A percentile compares a stretch with the other conserved stretches of the same genome.
These are phyloP conservation scores for Coemansia sp. DNA, from an alignment of 192 early-diverging fungal genomes.

Conservation along the genomic window DNA sequence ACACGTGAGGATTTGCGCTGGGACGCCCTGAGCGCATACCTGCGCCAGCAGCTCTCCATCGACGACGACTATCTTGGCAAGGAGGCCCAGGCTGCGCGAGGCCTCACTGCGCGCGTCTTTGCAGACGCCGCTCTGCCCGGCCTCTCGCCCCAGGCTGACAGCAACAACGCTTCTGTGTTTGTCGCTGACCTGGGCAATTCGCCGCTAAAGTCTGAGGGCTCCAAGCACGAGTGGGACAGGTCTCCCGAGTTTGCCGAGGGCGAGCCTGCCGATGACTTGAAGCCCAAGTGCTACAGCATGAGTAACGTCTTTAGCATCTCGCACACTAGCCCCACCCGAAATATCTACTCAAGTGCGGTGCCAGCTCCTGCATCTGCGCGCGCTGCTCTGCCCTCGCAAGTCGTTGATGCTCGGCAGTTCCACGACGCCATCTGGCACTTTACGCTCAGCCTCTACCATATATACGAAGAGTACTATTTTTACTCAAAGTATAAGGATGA, in stretches of 20 bases:
- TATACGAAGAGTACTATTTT: slow-evolving; percentile 54
- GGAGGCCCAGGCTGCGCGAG: slow-evolving; percentile 39
- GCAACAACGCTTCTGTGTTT: slow-evolving; percentile 9
- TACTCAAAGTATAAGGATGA: slow-evolving; percentile 47
- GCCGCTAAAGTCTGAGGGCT: slow-evolving; percentile 19
- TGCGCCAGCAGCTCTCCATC: slow-evolving; percentile 41
- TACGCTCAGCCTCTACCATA: slow-evolving; percentile 50
- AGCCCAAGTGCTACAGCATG: slow-evolving; percentile 37
- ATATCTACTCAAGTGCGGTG: background rate
- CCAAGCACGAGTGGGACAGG: slow-evolving; percentile 28
- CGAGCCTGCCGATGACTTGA: slow-evolving; percentile 1
- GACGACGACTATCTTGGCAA: slow-evolving; percentile 35
- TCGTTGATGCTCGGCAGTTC: slow-evolving; percentile 38
- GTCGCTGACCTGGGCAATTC: slow-evolving; percentile 9
- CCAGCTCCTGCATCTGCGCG: background rate
- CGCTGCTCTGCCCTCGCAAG: background rate
- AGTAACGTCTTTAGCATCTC: slow-evolving; percentile 21
- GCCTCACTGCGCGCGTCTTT: slow-evolving; percentile 21
- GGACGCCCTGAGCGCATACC: slow-evolving; percentile 42
- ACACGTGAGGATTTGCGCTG: slow-evolving; percentile 46
- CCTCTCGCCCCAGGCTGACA: background rate
- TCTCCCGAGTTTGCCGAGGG: slow-evolving; percentile 15
- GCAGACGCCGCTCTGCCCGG: slow-evolving; percentile 4
- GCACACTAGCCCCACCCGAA: background rate
- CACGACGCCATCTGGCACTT: slow-evolving; percentile 54